Conservation (phyloP, 768 basidiomycete species). For the Gautieria morchelliformis region DNA sequence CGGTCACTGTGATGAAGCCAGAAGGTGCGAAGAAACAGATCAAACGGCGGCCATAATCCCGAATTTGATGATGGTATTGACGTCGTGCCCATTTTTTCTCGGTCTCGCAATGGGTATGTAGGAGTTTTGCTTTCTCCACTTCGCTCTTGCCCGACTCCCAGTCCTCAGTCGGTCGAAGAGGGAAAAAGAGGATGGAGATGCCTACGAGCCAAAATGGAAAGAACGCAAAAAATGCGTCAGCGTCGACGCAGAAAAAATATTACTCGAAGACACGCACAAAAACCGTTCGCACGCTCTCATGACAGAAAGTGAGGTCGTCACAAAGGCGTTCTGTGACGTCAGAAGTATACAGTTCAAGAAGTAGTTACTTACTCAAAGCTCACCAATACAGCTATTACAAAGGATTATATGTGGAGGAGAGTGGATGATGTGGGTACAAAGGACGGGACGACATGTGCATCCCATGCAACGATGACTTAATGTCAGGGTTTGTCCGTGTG, state of each 20-base stretch:
- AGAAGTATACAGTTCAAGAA: too few relatives aligned
- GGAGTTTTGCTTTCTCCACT: slow-evolving; percentile 37
- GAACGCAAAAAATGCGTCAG: slow-evolving; percentile 22
- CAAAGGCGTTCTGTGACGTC: too few relatives aligned
- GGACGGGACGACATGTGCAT: too few relatives aligned
- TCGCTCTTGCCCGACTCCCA: slow-evolving; percentile 52
- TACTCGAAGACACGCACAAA: slow-evolving; percentile 32
- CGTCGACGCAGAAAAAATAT: neutral
- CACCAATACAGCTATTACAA: too few relatives aligned
- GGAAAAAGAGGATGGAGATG: slow-evolving; percentile 43
- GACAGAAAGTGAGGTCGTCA: too few relatives aligned
- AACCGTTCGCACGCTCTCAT: too few relatives aligned
- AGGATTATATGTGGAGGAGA: too few relatives aligned
- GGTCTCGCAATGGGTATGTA: slow-evolving; percentile 35
- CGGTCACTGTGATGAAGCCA: neutral
- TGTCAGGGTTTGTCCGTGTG: too few relatives aligned
- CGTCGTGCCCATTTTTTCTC: slow-evolving; percentile 51
- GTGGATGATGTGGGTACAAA: too few relatives aligned
- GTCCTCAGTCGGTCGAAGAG: slow-evolving; percentile 36
- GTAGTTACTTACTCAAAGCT: too few relatives aligned
- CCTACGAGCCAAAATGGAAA: slow-evolving; percentile 55
- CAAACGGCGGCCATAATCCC: neutral
- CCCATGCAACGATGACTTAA: too few relatives aligned
- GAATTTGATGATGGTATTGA: slow-evolving; percentile 14
- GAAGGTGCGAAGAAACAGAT: neutral